A percentile compares a stretch with the other conserved stretches of the same genome.
These are phyloP conservation scores for Agarophyton chilense DNA, from an alignment of 23 red algal genomes.

Conservation along the genomic window DNA sequence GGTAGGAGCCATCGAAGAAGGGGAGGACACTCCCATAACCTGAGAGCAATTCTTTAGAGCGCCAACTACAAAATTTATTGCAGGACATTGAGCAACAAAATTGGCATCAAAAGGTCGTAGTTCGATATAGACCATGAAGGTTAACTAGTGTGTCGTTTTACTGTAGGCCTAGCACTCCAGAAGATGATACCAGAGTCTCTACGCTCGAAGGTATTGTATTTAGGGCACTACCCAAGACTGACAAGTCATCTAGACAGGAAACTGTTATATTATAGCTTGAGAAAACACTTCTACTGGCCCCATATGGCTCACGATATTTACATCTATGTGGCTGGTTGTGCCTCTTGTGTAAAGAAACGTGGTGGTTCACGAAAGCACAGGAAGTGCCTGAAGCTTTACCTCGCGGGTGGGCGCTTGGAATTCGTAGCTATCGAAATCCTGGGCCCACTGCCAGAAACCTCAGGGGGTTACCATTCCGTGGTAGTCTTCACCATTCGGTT, in stretches of 20 bases:
- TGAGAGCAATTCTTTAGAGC: background rate
- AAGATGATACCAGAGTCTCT: conserved; percentile 10
- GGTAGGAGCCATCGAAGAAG: background rate
- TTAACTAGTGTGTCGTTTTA: background rate
- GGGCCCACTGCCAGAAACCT: background rate
- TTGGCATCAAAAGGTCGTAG: background rate
- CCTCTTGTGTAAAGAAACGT: background rate
- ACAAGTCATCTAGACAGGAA: background rate
- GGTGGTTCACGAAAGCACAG: too few relatives aligned
- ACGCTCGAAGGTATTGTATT: too few relatives aligned
- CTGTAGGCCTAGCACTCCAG: conserved; percentile 11
- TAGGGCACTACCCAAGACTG: background rate
- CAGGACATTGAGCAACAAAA: background rate
- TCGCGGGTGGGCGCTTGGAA: background rate
- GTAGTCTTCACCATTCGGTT: conserved; percentile 25
- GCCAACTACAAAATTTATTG: background rate
- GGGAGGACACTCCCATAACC: background rate
- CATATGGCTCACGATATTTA: conserved; percentile 18
- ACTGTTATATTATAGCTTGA: conserved; percentile 1
- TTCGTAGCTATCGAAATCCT: conserved; percentile 25
- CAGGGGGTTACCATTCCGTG: background rate
- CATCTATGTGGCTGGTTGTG: background rate
- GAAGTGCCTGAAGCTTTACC: conserved; percentile 32
- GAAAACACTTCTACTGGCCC: too few relatives aligned
- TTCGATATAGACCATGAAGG: background rate